Evolutionary conservation across 2,329 filamentous ascomycete species (phyloP), one percentile per base, ranked within the genome.

Genomic region (Pestalotiopsis sp.): DNA sequence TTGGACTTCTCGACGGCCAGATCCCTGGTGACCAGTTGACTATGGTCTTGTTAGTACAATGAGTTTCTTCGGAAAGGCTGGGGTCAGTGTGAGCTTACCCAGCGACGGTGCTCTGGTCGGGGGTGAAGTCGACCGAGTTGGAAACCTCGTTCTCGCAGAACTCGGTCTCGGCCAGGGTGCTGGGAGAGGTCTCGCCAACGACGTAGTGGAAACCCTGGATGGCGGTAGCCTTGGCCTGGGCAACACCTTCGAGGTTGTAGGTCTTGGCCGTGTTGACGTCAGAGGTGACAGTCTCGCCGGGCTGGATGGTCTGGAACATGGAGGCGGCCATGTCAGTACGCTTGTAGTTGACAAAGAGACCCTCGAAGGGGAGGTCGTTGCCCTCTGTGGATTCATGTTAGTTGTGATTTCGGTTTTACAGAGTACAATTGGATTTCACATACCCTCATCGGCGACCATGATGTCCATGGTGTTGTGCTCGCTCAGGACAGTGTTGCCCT

Each of bases 301-400:
- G 52, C 64, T 66, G 64, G 52, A 66, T 39, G 39, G 64, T 66
- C 56, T 66, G 64, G 64, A 66, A 66, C 52, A 59, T 59, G 23
- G 38, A n/a, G 20, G 64, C n/a, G n/a, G 52, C 56, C 27, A 66
- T 23, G 23, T 23, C 56, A 31, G 14, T 66, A 9, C 56, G 45
- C 64, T 66, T 66, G 64, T 66, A 66, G 52, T 66, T 66, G 64
- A 66, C 64, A 38, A 41, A 59, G 31, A 60, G 14, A 59, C 64
- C 64, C 36, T 66, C 64, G 52, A 66, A 66, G 12, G 64, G 64
- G 9, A 66, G 56, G 14, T 56, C 52, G 4, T 66, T 66, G 56
- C 64, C 64, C 7, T 66, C 64, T 65, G 14, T 13, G 11, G 7
- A 12, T 57, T 17, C 41, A 56, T 36, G 27, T 56, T 7, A 57